phyloP scores from a whole-genome alignment of 1,284 basidiomycete species.

The Dichomitus squalens region DNA sequence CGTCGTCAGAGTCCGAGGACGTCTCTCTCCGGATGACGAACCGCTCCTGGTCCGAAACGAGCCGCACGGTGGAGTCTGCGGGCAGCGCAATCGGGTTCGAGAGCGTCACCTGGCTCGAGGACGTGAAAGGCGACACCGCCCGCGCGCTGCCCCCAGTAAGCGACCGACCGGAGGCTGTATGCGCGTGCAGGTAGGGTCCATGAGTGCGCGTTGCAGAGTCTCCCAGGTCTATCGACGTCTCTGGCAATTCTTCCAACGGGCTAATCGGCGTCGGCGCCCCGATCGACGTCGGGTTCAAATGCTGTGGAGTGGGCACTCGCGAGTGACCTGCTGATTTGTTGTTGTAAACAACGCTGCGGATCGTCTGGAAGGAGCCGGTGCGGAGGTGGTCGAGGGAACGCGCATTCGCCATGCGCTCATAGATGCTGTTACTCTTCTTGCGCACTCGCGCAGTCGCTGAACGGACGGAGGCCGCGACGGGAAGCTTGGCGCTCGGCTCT shows the following conservation, averaged over 20 bases:
- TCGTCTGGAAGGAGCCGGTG: background rate
- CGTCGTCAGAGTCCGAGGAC: background rate
- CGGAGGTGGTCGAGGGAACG: constrained; percentile 17
- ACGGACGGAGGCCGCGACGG: constrained; percentile 32
- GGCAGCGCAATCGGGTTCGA: constrained; percentile 18
- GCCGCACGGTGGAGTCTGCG: constrained; percentile 32
- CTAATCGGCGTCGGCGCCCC: constrained; percentile 6
- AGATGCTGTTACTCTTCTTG: constrained; percentile 23
- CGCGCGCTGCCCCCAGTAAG: background rate
- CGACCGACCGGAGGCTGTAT: background rate
- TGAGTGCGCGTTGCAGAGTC: background rate
- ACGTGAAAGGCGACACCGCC: background rate
- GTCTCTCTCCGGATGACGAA: background rate
- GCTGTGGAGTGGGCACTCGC: background rate
- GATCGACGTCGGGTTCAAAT: background rate
- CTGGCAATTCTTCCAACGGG: constrained; percentile 22
- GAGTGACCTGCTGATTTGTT: background rate
- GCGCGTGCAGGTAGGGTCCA: constrained; percentile 12
- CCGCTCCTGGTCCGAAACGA: constrained; percentile 31
- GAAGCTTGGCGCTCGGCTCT: constrained; percentile 38
- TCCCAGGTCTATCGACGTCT: constrained; percentile 18
- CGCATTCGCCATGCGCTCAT: constrained; percentile 18
- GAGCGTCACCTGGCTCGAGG: constrained; percentile 20
- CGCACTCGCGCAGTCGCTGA: constrained; percentile 29
- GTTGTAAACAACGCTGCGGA: constrained; percentile 3